phyloP scores from a whole-genome alignment of 768 basidiomycete species.

The Tulasnella sp. region DNA sequence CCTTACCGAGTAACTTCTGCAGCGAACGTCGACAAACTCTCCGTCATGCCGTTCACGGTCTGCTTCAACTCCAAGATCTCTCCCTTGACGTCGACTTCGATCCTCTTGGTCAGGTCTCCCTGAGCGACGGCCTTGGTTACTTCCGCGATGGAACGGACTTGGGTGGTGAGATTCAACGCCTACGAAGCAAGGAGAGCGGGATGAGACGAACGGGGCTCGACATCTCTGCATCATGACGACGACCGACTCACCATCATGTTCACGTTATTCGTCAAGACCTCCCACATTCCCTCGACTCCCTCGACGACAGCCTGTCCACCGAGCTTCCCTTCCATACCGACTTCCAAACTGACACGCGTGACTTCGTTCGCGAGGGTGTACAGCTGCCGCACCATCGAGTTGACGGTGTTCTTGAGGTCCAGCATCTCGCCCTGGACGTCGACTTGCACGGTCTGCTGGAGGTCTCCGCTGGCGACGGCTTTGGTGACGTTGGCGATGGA shows the following conservation, averaged over 20 bases:
- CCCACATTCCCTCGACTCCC: constrained; percentile 48
- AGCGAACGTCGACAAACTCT: constrained; percentile 76
- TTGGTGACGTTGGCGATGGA: constrained; percentile 85
- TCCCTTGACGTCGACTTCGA: constrained; percentile 85
- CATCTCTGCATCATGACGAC: no score
- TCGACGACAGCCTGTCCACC: constrained; percentile 36
- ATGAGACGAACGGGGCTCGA: no score
- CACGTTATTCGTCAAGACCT: constrained; percentile 35
- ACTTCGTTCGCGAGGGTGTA: constrained; percentile 45
- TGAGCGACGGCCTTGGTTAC: constrained; percentile 44
- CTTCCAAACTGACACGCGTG: constrained; percentile 87
- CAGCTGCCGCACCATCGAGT: constrained; percentile 56
- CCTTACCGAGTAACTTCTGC: constrained; percentile 58
- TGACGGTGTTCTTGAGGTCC: constrained; percentile 50
- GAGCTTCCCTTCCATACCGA: constrained; percentile 81
- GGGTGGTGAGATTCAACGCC: constrained; percentile 35
- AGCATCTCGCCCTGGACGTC: constrained; percentile 91
- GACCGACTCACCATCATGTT: constrained; percentile 32
- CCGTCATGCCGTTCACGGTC: constrained; percentile 96
- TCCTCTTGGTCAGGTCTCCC: constrained; percentile 52
- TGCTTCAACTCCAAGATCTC: constrained; percentile 80
- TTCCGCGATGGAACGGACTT: constrained; percentile 36
- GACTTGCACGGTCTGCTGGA: constrained; percentile 80
- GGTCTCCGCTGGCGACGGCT: constrained; percentile 78
- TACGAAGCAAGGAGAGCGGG: no score